Percentiles rank a stretch among this genome's conserved stretches.
Evolutionary conservation across 371 early-diverging fungal species (phyloP).

Genomic region (Caulochytrium protostelioides): DNA sequence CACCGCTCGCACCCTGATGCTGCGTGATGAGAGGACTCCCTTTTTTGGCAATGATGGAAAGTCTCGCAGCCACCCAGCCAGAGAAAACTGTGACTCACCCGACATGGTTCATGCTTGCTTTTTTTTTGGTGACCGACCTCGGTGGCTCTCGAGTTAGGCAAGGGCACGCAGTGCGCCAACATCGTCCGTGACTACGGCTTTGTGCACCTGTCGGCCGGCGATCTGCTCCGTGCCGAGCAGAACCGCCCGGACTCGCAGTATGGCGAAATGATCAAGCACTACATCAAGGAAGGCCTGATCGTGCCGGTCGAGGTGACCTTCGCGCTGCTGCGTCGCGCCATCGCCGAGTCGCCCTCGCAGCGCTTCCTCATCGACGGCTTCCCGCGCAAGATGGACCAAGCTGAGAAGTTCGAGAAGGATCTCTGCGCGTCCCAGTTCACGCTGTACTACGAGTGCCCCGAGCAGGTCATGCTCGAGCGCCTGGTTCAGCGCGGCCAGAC

Average conservation of each 20-base stretch:
- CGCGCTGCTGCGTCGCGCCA: slow-evolving; percentile 62
- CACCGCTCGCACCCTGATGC: background rate
- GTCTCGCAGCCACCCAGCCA: too few relatives aligned
- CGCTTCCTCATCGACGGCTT: slow-evolving; percentile 89
- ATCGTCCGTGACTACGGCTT: slow-evolving; percentile 75
- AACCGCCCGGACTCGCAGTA: slow-evolving; percentile 57
- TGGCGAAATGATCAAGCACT: slow-evolving; percentile 68
- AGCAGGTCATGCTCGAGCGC: slow-evolving; percentile 63
- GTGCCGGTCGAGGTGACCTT: slow-evolving; percentile 91
- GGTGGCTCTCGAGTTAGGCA: slow-evolving; percentile 15
- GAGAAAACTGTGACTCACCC: too few relatives aligned
- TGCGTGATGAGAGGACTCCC: background rate
- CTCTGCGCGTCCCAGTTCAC: slow-evolving; percentile 47
- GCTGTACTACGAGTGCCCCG: slow-evolving; percentile 81
- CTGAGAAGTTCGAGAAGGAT: slow-evolving; percentile 67
- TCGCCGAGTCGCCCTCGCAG: slow-evolving; percentile 39
- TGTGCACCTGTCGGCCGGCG: slow-evolving; percentile 92
- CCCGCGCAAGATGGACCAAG: slow-evolving; percentile 87
- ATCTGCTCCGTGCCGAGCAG: slow-evolving; percentile 79
- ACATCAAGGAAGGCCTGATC: slow-evolving; percentile 80
- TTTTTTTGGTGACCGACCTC: too few relatives aligned
- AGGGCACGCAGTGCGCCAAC: slow-evolving; percentile 81
- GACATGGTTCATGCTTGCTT: too few relatives aligned
- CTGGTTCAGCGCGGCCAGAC: slow-evolving; percentile 63
- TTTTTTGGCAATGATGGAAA: too few relatives aligned